Percentiles rank a stretch among this genome's conserved stretches.
These are phyloP conservation scores for Coemansia asiatica DNA, from an alignment of 192 early-diverging fungal genomes.

Conservation along the genomic window DNA sequence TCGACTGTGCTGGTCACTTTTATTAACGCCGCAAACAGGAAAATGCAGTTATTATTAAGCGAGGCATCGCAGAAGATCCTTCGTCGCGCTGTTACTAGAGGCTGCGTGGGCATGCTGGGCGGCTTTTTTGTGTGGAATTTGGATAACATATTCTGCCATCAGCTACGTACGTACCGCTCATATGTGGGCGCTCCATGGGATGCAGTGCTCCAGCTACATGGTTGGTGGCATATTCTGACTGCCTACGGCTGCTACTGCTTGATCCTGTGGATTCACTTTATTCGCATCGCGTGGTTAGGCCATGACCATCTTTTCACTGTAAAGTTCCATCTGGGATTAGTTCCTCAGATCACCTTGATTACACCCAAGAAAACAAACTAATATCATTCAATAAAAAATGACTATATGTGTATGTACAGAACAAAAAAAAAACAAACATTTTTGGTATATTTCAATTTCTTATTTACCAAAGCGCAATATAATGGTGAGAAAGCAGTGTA, in stretches of 20 bases:
- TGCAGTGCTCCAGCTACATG: slow-evolving; percentile 59
- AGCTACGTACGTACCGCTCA: slow-evolving; percentile 54
- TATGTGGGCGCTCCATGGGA: slow-evolving; percentile 56
- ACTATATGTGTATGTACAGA: too few species aligned
- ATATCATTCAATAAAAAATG: too few species aligned
- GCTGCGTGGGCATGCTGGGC: slow-evolving; percentile 32
- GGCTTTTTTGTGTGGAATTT: slow-evolving; percentile 72
- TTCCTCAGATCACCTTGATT: slow-evolving; percentile 32
- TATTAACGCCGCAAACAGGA: slow-evolving; percentile 24
- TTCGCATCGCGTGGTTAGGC: slow-evolving; percentile 40
- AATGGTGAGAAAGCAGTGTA: too few species aligned
- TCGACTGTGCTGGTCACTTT: slow-evolving; percentile 18
- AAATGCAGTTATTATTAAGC: slow-evolving; percentile 15
- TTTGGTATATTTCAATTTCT: too few species aligned
- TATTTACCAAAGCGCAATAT: too few species aligned
- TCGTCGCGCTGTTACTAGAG: slow-evolving; percentile 8
- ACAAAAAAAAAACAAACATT: too few species aligned
- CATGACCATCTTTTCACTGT: slow-evolving; percentile 43
- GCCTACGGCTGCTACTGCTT: slow-evolving; percentile 46
- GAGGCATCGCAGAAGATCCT: slow-evolving; percentile 22
- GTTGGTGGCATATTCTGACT: slow-evolving; percentile 64
- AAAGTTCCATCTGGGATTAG: slow-evolving; percentile 23
- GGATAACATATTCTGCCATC: slow-evolving; percentile 66
- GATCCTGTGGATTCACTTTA: slow-evolving; percentile 48
- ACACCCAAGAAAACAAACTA: slow-evolving; percentile 43